phyloP scores from a whole-genome alignment of 2,329 filamentous ascomycete species.

The Fusarium citri region DNA sequence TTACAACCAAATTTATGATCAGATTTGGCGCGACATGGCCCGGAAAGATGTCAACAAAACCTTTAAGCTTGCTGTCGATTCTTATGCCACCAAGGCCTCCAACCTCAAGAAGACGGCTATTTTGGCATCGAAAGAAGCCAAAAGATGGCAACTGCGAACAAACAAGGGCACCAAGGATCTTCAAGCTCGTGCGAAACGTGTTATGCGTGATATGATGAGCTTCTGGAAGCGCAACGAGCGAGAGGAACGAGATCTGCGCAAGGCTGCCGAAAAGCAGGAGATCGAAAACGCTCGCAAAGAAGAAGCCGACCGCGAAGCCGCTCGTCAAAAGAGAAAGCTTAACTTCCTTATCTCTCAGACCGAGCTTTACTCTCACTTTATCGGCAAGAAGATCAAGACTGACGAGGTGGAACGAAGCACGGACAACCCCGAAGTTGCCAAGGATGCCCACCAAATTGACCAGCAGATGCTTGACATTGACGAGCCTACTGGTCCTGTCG shows the following conservation, averaged over 20 bases:
- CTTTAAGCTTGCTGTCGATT: slow-evolving; percentile 86
- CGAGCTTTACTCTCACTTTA: slow-evolving; percentile 98
- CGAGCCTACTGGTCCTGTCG: slow-evolving; percentile 64
- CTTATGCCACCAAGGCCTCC: slow-evolving; percentile 87
- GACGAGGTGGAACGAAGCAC: slow-evolving; percentile 93
- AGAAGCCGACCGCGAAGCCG: slow-evolving; percentile 96
- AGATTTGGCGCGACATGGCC: slow-evolving; percentile 95
- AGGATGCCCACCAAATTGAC: slow-evolving; percentile 57
- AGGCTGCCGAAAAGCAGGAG: slow-evolving; percentile 94
- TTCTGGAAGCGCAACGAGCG: slow-evolving; percentile 99
- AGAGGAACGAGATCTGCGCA: slow-evolving; percentile 93
- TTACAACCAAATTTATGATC: slow-evolving; percentile 96
- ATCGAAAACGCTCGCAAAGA: slow-evolving; percentile 96
- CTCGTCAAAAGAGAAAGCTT: slow-evolving; percentile 96
- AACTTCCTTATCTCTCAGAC: slow-evolving; percentile 99
- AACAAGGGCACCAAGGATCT: slow-evolving; percentile 99
- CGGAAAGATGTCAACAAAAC: slow-evolving; percentile 95
- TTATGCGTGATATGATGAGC: slow-evolving; percentile 99
- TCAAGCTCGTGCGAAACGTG: slow-evolving; percentile 94
- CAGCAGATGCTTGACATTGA: slow-evolving; percentile 62
- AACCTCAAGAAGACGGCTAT: slow-evolving; percentile 98
- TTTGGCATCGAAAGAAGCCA: slow-evolving; percentile 94
- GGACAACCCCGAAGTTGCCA: slow-evolving; percentile 79
- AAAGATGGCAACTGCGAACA: slow-evolving; percentile 95
- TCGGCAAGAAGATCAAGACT: slow-evolving; percentile 99